Conservation (phyloP, 1,284 basidiomycete genomes). For the Butyriboletus appendiculatus region DNA sequence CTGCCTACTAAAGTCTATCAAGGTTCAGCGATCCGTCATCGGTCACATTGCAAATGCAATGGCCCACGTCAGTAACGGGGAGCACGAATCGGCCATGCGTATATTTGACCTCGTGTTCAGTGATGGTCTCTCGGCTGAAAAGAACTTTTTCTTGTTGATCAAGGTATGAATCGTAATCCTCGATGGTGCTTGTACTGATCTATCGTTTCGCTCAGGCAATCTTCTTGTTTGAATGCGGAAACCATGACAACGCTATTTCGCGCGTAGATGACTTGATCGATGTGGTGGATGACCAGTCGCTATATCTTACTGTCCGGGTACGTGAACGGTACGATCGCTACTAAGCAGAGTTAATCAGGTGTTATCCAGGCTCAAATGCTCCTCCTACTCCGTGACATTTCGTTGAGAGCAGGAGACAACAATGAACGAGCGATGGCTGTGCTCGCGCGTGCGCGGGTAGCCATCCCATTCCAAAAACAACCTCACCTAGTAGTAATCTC, state of each 20-base stretch:
- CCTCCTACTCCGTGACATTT: not conserved
- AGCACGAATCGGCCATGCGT: not conserved
- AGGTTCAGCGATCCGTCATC: not conserved
- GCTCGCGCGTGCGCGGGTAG: not conserved
- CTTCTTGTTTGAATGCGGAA: not conserved
- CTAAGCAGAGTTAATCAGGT: no score
- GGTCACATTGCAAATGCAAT: slow-evolving; percentile 5
- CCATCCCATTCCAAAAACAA: not conserved
- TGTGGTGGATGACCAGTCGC: not conserved
- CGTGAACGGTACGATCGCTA: not conserved
- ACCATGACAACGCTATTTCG: not conserved
- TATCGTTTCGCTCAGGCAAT: no score
- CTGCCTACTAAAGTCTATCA: slow-evolving; percentile 1
- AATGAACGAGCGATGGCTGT: not conserved
- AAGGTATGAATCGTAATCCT: not conserved
- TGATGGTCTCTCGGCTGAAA: not conserved
- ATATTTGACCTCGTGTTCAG: slow-evolving; percentile 3
- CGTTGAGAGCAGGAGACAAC: not conserved
- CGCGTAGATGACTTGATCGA: not conserved
- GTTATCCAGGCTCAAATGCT: slow-evolving; percentile 2
- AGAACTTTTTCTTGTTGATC: not conserved
- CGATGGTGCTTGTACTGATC: no score
- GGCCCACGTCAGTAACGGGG: not conserved
- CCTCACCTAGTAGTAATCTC: not conserved
- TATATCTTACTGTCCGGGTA: not conserved